These are phyloP conservation scores for Chimonanthus praecox DNA, from an alignment of 164 flowering plant species.

Conservation along the genomic window DNA sequence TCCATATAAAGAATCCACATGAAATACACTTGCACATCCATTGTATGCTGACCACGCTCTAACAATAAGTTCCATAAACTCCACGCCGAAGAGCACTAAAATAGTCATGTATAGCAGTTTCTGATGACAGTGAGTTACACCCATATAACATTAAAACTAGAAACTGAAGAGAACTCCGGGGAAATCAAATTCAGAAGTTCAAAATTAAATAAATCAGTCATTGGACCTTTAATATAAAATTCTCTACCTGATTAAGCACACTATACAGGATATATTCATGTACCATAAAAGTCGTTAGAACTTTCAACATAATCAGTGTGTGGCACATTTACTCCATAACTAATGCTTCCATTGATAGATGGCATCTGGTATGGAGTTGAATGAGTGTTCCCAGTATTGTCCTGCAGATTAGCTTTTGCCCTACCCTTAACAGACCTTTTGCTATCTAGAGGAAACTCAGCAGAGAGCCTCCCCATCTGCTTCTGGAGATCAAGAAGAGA, in stretches of 20 bases:
- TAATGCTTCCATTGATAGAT: constrained; percentile 33
- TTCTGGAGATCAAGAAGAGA: constrained; percentile 86
- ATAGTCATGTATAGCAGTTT: constrained; percentile 2
- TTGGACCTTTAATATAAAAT: not conserved
- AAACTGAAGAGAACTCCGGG: constrained; percentile 6
- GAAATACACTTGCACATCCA: constrained; percentile 8
- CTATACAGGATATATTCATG: constrained; percentile 10
- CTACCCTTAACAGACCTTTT: constrained; percentile 54
- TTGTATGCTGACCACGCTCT: constrained; percentile 2
- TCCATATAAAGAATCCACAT: constrained; percentile 4
- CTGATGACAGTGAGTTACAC: constrained; percentile 19
- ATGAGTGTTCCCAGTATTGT: constrained; percentile 13
- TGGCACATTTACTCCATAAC: constrained; percentile 34
- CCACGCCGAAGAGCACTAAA: constrained; percentile 13
- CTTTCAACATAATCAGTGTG: constrained; percentile 51
- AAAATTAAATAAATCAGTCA: constrained; percentile 11
- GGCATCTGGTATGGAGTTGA: constrained; percentile 24
- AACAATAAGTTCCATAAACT: constrained; percentile 19
- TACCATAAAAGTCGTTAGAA: constrained; percentile 37
- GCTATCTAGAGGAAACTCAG: constrained; percentile 65
- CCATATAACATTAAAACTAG: constrained; percentile 11
- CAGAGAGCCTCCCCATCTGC: constrained; percentile 86
- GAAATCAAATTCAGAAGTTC: constrained; percentile 2
- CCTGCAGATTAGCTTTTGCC: constrained; percentile 39
- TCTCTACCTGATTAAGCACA: constrained; percentile 1